These are phyloP conservation scores for Purshia tridentata DNA, from an alignment of 306 rosid species.

Conservation along the genomic window DNA sequence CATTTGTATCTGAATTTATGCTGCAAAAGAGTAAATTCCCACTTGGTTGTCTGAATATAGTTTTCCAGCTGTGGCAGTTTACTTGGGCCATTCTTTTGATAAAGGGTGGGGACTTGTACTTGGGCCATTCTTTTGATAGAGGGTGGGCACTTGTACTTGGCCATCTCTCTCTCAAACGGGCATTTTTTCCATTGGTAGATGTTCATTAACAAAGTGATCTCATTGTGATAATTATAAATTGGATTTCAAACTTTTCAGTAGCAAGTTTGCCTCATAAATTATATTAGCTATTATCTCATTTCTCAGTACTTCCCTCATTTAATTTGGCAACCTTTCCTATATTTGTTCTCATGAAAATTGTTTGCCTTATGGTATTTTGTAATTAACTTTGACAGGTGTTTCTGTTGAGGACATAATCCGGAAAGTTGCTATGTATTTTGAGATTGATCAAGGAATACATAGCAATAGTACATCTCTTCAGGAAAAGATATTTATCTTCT, in stretches of 20 bases:
- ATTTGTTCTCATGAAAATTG: slow-evolving; percentile 18
- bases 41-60: too few species aligned
- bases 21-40: too few species aligned
- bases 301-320: background rate
- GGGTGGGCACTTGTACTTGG: too few species aligned
- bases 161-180: too few species aligned
- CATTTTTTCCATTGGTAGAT: too few species aligned
- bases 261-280: background rate
- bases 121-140: too few species aligned
- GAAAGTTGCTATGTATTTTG: slow-evolving; percentile 56
- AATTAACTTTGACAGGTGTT: slow-evolving; percentile 45
- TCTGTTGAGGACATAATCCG: slow-evolving; percentile 61
- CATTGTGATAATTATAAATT: too few species aligned
- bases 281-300: background rate
- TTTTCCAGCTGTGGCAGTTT: too few species aligned
- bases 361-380: slow-evolving; percentile 15
- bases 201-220: too few species aligned
- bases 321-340: background rate
- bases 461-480: slow-evolving; percentile 28
- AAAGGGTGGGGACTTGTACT: too few species aligned
- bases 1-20: too few species aligned
- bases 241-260: background rate
- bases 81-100: too few species aligned
- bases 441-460: slow-evolving; percentile 42
- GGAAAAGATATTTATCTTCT: slow-evolving; percentile 40